Evolutionary conservation across 192 early-diverging fungal species (phyloP), one percentile per base, ranked within the genome.

Genomic region (Mortierella antarctica): DNA sequence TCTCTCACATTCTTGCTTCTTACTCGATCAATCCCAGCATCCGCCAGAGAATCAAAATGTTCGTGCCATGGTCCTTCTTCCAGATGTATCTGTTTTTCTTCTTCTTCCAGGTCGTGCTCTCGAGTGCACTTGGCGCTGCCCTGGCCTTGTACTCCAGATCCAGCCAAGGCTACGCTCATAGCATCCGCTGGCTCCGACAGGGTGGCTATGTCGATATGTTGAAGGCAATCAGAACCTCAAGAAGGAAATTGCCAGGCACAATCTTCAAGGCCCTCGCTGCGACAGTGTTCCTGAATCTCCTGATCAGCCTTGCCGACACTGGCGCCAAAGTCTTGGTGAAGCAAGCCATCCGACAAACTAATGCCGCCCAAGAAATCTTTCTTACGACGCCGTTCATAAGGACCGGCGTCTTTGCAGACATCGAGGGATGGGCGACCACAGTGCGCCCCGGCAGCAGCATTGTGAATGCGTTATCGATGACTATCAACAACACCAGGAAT

Each of bases 161-260:
- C 20, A 4, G 42, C 5, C 53, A 45, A 8, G 65, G 57, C 0
- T 56, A 67, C n/a, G 52, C 65, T 17, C 55, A 67, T 54, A 67
- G 65, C 53, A 57, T 67, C 20, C 65, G 65, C 20, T 67, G 65
- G 65, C 39, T 57, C 14, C 31, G 48, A 8, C 65, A 67, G 47
- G 52, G 54, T 18, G 65, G 65, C n/a, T 67, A 67, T 39, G 20
- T n/a, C 7, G 65, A 67, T n/a, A 67, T 67, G 65, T 55, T 40
- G 18, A 67, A 9, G 3, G 11, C 53, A 47, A 52, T 67, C 11
- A 14, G 42, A 41, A 52, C 45, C 41, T 56, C 65, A 15, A 39
- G 65, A 15, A 31, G 31, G 31, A 31, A 31, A 31, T 31, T 31
- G 3, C 31, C 40, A 18, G n/a, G 21, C 17, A 47, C 11, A 58